phyloP scores from a whole-genome alignment of 2,329 filamentous ascomycete genomes.

The Aspergillus clavatus region DNA sequence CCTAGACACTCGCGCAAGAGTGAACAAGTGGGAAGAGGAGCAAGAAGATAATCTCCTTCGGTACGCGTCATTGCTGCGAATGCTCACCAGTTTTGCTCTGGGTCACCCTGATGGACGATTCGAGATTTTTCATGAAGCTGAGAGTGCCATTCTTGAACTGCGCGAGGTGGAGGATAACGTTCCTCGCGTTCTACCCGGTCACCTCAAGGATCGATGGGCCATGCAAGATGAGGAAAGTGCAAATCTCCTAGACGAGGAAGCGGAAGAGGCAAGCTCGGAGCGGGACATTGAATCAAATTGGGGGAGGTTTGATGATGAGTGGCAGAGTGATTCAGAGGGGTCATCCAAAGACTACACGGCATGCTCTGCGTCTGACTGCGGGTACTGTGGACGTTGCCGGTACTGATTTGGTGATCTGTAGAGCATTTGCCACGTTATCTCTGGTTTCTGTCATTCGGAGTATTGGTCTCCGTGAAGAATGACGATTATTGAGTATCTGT shows the following conservation, averaged over 20 bases:
- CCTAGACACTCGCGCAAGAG: constrained; percentile 31
- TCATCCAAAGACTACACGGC: neutral
- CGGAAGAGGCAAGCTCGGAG: neutral
- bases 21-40: constrained; percentile 41
- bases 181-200: neutral
- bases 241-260: neutral
- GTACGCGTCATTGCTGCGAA: constrained; percentile 17
- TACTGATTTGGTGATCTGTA: too few relatives aligned
- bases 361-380: neutral
- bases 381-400: neutral
- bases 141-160: constrained; percentile 30
- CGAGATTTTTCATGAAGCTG: constrained; percentile 24
- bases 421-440: too few relatives aligned
- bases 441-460: too few relatives aligned
- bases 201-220: neutral
- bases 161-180: constrained; percentile 1
- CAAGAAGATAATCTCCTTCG: constrained; percentile 24
- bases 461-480: too few relatives aligned
- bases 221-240: neutral
- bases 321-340: neutral
- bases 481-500: too few relatives aligned
- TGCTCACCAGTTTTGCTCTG: constrained; percentile 20
- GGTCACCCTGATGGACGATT: constrained; percentile 14
- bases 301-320: neutral
- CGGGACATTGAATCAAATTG: too few relatives aligned